Evolutionary conservation across 805 yeast genomes (phyloP).

Genomic region (Saccharomycopsis olivae): DNA sequence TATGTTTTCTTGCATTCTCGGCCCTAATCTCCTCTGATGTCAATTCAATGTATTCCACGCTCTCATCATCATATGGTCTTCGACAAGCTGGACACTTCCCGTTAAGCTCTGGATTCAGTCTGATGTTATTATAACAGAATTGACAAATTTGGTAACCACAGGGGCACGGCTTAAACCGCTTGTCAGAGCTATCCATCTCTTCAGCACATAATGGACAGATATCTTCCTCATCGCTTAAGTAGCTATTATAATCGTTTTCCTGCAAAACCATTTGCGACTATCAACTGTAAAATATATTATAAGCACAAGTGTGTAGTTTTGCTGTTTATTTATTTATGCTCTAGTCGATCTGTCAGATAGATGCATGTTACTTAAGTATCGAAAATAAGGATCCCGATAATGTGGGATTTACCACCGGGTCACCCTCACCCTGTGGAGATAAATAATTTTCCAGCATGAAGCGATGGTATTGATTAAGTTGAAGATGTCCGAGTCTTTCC

Average conservation of each 20-base stretch:
- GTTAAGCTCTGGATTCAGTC: slow-evolving; percentile 89
- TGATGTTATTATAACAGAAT: slow-evolving; percentile 92
- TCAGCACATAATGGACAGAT: slow-evolving; percentile 89
- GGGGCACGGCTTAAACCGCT: slow-evolving; percentile 97
- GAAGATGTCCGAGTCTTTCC: background rate
- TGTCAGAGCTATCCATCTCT: slow-evolving; percentile 94
- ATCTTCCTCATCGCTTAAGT: slow-evolving; percentile 20
- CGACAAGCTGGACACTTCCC: slow-evolving; percentile 98
- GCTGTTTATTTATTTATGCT: too few species aligned
- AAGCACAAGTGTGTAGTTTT: too few species aligned
- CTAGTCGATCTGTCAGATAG: too few species aligned
- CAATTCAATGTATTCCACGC: slow-evolving; percentile 75
- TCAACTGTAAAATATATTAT: too few species aligned
- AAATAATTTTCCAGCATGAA: too few species aligned
- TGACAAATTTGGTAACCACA: slow-evolving; percentile 99
- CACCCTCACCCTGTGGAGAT: too few species aligned
- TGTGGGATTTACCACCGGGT: too few species aligned
- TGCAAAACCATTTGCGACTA: background rate
- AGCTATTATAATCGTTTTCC: background rate
- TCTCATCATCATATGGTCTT: slow-evolving; percentile 84
- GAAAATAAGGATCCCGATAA: too few species aligned
- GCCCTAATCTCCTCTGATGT: slow-evolving; percentile 76
- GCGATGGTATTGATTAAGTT: too few species aligned
- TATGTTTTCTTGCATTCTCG: slow-evolving; percentile 71
- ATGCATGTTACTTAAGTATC: too few species aligned